A percentile compares a stretch with the other conserved stretches of the same genome.
Conservation (phyloP, 345 rosid species). For the Orychophragmus violaceus region DNA sequence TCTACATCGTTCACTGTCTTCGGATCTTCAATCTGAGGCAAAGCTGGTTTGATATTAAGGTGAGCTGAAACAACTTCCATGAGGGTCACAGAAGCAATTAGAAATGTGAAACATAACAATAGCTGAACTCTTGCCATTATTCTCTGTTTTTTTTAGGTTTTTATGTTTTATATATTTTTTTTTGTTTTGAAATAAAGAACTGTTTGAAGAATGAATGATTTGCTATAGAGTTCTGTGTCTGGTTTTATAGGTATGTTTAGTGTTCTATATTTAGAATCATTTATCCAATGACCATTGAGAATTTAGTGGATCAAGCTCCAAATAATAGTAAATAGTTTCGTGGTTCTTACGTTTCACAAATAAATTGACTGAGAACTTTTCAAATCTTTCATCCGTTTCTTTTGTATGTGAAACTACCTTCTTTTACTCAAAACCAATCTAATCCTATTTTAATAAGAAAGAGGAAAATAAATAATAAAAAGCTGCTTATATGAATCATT, state of each 20-base stretch:
- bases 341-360: background rate
- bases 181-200: background rate
- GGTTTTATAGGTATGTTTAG: slow-evolving; percentile 19
- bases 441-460: background rate
- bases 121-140: slow-evolving; percentile 26
- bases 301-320: background rate
- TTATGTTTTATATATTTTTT: background rate
- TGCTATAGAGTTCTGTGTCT: background rate
- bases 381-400: background rate
- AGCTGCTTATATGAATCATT: too few species aligned
- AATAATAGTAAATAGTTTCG: slow-evolving; percentile 11
- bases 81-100: background rate
- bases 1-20: slow-evolving; percentile 12
- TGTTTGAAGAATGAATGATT: background rate
- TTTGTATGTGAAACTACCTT: background rate
- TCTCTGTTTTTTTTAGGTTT: background rate
- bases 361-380: background rate
- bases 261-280: slow-evolving; percentile 15
- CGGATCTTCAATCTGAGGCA: slow-evolving; percentile 7
- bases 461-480: too few species aligned
- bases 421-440: background rate
- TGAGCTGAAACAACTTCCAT: slow-evolving; percentile 13
- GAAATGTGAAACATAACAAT: slow-evolving; percentile 14
- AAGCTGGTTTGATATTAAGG: background rate
- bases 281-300: background rate